These are phyloP conservation scores for Rossbeevera mucosa DNA, from an alignment of 768 basidiomycete genomes.

Conservation along the genomic window DNA sequence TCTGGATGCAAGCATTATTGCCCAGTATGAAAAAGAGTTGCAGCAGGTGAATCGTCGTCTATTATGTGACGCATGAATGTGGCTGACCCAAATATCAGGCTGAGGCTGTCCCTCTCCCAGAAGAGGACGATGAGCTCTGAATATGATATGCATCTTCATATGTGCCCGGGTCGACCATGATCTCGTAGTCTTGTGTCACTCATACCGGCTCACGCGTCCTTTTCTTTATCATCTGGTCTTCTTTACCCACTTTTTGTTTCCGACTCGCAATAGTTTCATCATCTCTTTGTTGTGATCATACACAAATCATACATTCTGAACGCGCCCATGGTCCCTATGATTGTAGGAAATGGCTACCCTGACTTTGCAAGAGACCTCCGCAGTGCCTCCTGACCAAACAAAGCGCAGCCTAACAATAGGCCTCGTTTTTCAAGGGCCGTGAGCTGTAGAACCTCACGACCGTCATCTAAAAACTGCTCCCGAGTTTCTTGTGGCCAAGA, in stretches of 20 bases:
- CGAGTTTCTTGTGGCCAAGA: constrained; percentile 18
- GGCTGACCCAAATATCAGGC: constrained; percentile 47
- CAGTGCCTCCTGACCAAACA: constrained; percentile 3
- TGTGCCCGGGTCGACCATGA: constrained; percentile 19
- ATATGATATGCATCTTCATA: constrained; percentile 14
- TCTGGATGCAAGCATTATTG: constrained; percentile 76
- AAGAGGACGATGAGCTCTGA: constrained; percentile 91
- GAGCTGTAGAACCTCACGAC: constrained; percentile 8
- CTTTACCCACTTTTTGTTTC: constrained; percentile 19
- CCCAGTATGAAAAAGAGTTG: constrained; percentile 75
- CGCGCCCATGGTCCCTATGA: neutral
- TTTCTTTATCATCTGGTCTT: constrained; percentile 17
- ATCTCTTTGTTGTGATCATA: constrained; percentile 24
- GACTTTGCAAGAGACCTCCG: neutral
- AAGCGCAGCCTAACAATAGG: constrained; percentile 12
- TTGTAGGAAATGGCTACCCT: constrained; percentile 1
- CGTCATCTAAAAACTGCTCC: constrained; percentile 16
- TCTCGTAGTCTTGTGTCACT: constrained; percentile 19
- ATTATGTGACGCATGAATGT: neutral
- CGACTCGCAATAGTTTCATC: constrained; percentile 21
- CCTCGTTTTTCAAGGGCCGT: constrained; percentile 19
- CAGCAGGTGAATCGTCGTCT: constrained; percentile 42
- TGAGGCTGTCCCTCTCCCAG: constrained; percentile 89
- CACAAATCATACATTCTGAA: constrained; percentile 17
- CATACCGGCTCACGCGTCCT: constrained; percentile 12